These are phyloP conservation scores for Metschnikowia sp. DNA, from an alignment of 805 yeast species.

Conservation along the genomic window DNA sequence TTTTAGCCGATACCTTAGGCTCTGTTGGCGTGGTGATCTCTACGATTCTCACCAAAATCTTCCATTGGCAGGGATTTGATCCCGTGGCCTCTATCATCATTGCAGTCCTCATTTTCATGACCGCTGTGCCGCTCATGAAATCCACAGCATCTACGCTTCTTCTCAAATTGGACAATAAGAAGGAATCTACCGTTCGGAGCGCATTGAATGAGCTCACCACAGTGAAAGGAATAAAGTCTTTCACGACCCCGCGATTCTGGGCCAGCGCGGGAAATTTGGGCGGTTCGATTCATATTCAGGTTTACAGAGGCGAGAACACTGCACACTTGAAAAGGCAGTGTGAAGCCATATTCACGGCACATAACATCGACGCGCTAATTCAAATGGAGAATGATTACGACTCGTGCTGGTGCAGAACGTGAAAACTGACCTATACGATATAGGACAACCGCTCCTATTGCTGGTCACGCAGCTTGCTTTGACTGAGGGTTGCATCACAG, in stretches of 20 bases:
- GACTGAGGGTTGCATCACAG: no score
- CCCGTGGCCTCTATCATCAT: conserved; percentile 89
- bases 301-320: conserved; percentile 60
- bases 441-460: no score
- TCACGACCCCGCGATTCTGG: conserved; percentile 92
- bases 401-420: conserved; percentile 59
- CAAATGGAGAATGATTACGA: conserved; percentile 68
- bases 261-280: conserved; percentile 40
- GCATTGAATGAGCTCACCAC: conserved; percentile 64
- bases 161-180: conserved; percentile 54
- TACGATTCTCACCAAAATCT: conserved; percentile 68
- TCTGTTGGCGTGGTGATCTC: conserved; percentile 96
- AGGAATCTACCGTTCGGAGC: conserved; percentile 61
- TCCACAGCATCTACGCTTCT: conserved; percentile 76
- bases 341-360: conserved; percentile 48
- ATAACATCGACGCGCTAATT: conserved; percentile 53
- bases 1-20: conserved; percentile 93
- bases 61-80: conserved; percentile 75
- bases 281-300: conserved; percentile 85
- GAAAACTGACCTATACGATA: background rate
- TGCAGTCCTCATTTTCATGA: conserved; percentile 71
- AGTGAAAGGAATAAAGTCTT: conserved; percentile 78
- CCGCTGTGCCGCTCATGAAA: conserved; percentile 80
- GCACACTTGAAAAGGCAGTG: conserved; percentile 58
- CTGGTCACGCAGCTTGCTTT: no score